A percentile compares a stretch with the other conserved stretches of the same genome.
Conservation (phyloP, 208 protist species). For the Acanthamoeba royreba region DNA sequence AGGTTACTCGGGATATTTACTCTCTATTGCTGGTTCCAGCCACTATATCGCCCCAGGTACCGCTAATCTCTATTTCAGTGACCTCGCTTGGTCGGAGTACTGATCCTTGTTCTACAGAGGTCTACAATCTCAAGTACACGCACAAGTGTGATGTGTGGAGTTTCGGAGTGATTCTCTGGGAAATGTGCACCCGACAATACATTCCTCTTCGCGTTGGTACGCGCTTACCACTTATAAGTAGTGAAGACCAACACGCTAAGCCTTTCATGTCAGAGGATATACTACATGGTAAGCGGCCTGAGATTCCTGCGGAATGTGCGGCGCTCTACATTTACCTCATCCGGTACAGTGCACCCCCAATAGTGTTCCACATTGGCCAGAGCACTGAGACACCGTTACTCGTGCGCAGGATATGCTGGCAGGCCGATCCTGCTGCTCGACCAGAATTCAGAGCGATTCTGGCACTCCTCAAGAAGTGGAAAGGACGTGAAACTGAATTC, state of each 20-base stretch:
- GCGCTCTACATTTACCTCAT: not conserved
- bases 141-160: not conserved
- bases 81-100: not conserved
- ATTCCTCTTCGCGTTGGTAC: not conserved
- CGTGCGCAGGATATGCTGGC: slow-evolving; percentile 3
- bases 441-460: not conserved
- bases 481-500: not conserved
- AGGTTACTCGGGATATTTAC: not conserved
- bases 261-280: not conserved
- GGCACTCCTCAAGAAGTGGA: slow-evolving; percentile 11
- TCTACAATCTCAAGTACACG: slow-evolving; percentile 10
- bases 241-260: too few relatives aligned
- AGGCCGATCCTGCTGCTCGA: not conserved
- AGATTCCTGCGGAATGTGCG: not conserved
- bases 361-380: too few relatives aligned
- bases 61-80: not conserved
- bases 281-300: not conserved
- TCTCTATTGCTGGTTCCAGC: slow-evolving; percentile 22
- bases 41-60: slow-evolving; percentile 32
- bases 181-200: slow-evolving; percentile 22
- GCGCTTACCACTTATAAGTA: too few relatives aligned
- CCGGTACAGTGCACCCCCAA: not conserved
- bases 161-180: not conserved
- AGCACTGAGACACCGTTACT: too few relatives aligned
- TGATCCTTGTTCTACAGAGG: not conserved